Base-by-base conservation (phyloP, 768 basidiomycete genomes). In the Suillus spraguei region DNA sequence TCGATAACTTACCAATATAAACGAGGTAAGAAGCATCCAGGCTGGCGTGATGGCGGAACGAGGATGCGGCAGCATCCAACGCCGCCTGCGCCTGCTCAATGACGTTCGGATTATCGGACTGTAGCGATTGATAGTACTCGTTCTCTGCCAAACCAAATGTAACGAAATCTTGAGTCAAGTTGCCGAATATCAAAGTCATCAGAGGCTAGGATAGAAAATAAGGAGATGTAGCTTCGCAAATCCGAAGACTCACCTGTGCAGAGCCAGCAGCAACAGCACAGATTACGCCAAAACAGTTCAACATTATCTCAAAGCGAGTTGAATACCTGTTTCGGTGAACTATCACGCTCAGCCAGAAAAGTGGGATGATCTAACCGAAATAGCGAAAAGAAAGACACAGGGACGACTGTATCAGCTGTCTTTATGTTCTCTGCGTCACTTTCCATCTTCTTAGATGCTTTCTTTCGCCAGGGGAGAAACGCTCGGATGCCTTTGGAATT, bases 201-300 rank as follows among this genome's bases (percentile, higher is more conserved):
- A 77, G 62, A 3, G 76, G 78, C 73, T 77, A 59, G 22, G 33
- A 39, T 44, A 64, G 24, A 32, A 28, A 0, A 59, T 35, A 16
- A 60, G 32, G 3, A 28, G 10, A 42, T 41, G 17, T 58, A 42
- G 17, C 39, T n/a, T 58, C 33, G 54, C 20, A 61, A 61, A 60
- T 10, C 59, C 11, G 41, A 16, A 59, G 22, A 69, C 81, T 42
- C 64, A 91, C 91, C 81, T 94, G 92, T 22, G 94, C 86, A 35
- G 92, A 88, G 35, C 95, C 95, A 28, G 90, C 88, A 0, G 81
- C 87, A 24, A 81, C 83, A 1, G 95, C 92, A 13, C 85, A 83
- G 14, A 92, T 68, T 33, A 97, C 63, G 42, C 94, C 95, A 65
- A 96, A 79, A 35, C 80, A 67, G 75, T 97, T 81, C 24, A 95